Evolutionary conservation across 140 eudicot species (phyloP), one percentile per base, ranked within the genome.

Genomic region (Senecio squalidus): DNA sequence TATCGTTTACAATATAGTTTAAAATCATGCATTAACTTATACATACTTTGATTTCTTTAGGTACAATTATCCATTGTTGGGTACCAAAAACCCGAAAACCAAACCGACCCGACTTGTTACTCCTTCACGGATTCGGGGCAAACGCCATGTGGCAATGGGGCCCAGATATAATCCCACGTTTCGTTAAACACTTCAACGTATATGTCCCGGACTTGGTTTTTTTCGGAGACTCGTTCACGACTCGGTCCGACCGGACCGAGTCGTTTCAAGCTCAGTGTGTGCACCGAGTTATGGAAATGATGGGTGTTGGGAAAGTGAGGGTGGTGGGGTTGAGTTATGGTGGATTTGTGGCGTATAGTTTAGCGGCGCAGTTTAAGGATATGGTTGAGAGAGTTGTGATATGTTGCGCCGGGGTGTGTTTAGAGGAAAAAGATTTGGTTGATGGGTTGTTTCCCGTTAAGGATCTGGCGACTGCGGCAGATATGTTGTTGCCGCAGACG

Each of bases 261-360:
- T 62, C 78, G 76, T 83, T 87, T 58, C 96, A 87, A 83, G 96
- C 96, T 7, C 73, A 68, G 82, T 87, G 94, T 62, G 83, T 87
- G 68, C 64, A 72, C 82, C 75, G 80, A 53, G 76, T 78, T 48
- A 76, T 87, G 85, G 86, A 83, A 39, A 56, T 56, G 25, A 74
- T 75, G 73, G 43, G 69, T 26, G 89, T 80, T 38, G 52, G 7
- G 68, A 78, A 15, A 39, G 17, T 78, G 82, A 67, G 57, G 40
- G 84, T 84, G 70, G 86, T 84, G 63, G 96, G 96, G 70, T 55
- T 87, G 77, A 83, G 96, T 67, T 87, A 87, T 16, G 96, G 96
- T 2, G 96, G 96, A 41, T 87, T 87, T 51, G 96, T 87, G 73
- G 94, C 94, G 46, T 83, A 87, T 28, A 70, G 84, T 21, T 14